A percentile compares a stretch with the other conserved stretches of the same genome.
Evolutionary conservation across 1,284 basidiomycete genomes (phyloP).

Genomic region (Cystobasidium slooffiae): DNA sequence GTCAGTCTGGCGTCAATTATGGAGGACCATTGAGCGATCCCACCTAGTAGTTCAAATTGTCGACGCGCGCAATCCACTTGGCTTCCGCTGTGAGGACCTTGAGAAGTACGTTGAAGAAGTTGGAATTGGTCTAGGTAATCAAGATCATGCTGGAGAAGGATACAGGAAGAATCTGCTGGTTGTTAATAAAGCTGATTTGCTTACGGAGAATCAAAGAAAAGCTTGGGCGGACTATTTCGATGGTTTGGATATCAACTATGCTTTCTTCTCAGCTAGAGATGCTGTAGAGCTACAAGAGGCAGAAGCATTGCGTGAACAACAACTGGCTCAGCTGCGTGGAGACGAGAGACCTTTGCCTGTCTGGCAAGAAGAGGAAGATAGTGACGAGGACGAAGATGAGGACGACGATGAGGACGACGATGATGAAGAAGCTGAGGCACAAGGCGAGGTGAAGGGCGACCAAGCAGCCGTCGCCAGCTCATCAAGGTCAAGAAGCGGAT

Average conservation of each 20-base stretch:
- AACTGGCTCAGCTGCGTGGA: slow-evolving; percentile 47
- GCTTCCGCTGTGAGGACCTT: slow-evolving; percentile 89
- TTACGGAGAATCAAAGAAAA: slow-evolving; percentile 84
- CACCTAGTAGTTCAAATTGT: slow-evolving; percentile 94
- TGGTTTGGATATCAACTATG: slow-evolving; percentile 75
- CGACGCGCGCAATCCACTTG: slow-evolving; percentile 87
- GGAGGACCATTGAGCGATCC: slow-evolving; percentile 91
- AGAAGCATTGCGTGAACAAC: slow-evolving; percentile 66
- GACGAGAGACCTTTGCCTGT: slow-evolving; percentile 50
- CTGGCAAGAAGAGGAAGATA: slow-evolving; percentile 43
- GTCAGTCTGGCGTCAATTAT: slow-evolving; percentile 94
- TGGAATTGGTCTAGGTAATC: slow-evolving; percentile 20
- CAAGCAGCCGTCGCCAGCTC: not conserved
- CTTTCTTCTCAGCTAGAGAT: slow-evolving; percentile 94
- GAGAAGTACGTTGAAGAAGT: slow-evolving; percentile 73
- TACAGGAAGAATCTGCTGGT: slow-evolving; percentile 76
- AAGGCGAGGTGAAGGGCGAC: slow-evolving; percentile 42
- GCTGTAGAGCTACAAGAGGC: slow-evolving; percentile 78
- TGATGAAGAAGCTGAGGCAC: slow-evolving; percentile 17
- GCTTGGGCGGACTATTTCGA: slow-evolving; percentile 96
- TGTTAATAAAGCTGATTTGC: slow-evolving; percentile 94
- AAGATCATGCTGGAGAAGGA: slow-evolving; percentile 56
- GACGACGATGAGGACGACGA: not conserved
- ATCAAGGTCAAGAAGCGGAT: slow-evolving; percentile 50
- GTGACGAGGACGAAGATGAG: slow-evolving; percentile 1